Conservation (phyloP, 2,329 filamentous ascomycete species). For the Claviceps capensis region DNA sequence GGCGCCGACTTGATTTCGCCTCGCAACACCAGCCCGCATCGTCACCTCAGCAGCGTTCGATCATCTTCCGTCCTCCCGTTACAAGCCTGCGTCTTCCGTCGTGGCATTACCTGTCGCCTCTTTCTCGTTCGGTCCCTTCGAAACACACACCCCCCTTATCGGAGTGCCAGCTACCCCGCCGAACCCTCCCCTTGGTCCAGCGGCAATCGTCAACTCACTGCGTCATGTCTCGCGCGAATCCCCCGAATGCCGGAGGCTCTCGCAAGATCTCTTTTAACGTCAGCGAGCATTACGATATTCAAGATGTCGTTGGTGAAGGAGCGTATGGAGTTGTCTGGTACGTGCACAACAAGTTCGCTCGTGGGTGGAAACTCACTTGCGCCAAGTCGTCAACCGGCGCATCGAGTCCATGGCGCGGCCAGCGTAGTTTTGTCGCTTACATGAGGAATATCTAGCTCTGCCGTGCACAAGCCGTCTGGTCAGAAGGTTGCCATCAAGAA, state of each 20-base stretch:
- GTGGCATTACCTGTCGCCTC: background rate
- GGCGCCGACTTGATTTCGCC: background rate
- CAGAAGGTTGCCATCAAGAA: slow-evolving; percentile 99
- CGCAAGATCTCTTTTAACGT: slow-evolving; percentile 99
- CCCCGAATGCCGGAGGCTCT: slow-evolving; percentile 47
- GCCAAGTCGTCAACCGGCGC: background rate
- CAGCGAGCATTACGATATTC: slow-evolving; percentile 98
- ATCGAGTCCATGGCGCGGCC: background rate
- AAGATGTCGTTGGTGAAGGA: slow-evolving; percentile 97
- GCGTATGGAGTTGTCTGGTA: slow-evolving; percentile 98
- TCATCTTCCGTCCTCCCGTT: background rate
- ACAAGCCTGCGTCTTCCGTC: background rate
- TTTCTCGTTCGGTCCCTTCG: background rate
- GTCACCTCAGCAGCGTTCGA: background rate
- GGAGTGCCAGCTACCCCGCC: slow-evolving; percentile 1
- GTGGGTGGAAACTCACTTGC: background rate
- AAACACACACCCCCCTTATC: background rate
- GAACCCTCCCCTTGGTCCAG: background rate
- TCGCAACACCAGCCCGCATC: slow-evolving; percentile 1
- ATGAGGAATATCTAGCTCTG: slow-evolving; percentile 49
- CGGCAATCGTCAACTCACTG: background rate
- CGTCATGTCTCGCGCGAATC: slow-evolving; percentile 42
- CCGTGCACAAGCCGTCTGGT: slow-evolving; percentile 91
- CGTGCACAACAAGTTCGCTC: background rate
- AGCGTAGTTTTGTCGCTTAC: background rate